Evolutionary conservation across 2,329 filamentous ascomycete species (phyloP).

Genomic region (Pseudocercospora ulei): DNA sequence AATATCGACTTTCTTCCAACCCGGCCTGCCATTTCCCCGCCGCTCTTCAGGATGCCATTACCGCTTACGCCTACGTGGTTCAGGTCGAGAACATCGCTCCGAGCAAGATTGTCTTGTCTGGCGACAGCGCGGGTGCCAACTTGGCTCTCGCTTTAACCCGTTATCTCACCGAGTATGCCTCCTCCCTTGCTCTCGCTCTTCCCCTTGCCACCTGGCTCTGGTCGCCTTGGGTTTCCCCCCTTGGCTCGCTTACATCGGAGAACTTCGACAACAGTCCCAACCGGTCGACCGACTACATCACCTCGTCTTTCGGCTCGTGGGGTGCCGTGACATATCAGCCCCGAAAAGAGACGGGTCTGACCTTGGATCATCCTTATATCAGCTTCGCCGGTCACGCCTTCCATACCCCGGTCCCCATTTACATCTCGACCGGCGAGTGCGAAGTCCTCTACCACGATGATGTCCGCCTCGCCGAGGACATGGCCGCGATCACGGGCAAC

Average conservation of each 20-base stretch:
- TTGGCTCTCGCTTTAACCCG: constrained; percentile 40
- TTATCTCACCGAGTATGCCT: constrained; percentile 40
- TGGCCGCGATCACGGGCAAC: constrained; percentile 37
- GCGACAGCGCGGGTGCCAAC: constrained; percentile 46
- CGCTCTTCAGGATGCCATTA: constrained; percentile 44
- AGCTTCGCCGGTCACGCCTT: constrained; percentile 36
- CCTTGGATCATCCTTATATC: constrained; percentile 35
- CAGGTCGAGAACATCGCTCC: constrained; percentile 37
- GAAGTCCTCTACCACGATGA: constrained; percentile 40
- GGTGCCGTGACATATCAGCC: constrained; percentile 35
- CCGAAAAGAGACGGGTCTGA: constrained; percentile 22
- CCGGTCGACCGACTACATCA: constrained; percentile 39
- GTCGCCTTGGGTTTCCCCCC: constrained; percentile 40
- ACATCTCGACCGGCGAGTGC: constrained; percentile 36
- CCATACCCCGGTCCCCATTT: constrained; percentile 36
- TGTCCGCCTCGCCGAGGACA: constrained; percentile 34
- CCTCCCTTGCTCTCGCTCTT: constrained; percentile 28
- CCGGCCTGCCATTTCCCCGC: constrained; percentile 44
- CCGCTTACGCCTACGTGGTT: constrained; percentile 41
- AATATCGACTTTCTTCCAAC: constrained; percentile 43
- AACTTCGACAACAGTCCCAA: constrained; percentile 32
- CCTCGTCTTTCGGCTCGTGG: constrained; percentile 37
- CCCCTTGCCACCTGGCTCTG: constrained; percentile 39
- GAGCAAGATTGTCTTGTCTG: constrained; percentile 39
- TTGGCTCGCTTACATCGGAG: constrained; percentile 25